A percentile compares a stretch with the other conserved stretches of the same genome.
phyloP scores from a whole-genome alignment of 108 stramenopile genomes.

The Stephanodiscus minutulus region DNA sequence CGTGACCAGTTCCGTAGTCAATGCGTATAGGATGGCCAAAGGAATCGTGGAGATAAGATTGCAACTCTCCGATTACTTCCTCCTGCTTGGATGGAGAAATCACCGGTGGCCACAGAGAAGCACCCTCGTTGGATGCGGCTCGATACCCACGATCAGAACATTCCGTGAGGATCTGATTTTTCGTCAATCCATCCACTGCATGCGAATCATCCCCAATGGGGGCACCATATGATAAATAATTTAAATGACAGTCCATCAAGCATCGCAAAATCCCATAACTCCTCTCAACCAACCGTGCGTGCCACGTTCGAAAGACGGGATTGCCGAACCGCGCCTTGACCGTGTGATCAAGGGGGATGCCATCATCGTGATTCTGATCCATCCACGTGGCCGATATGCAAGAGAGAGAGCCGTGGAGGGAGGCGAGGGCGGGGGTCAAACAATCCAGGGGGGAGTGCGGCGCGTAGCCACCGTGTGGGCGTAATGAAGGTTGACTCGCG shows the following conservation, averaged over 20 bases:
- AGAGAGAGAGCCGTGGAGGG: slow-evolving; percentile 71
- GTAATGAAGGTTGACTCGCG: neutral
- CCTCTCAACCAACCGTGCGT: slow-evolving; percentile 64
- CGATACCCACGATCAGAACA: slow-evolving; percentile 60
- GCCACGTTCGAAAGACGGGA: slow-evolving; percentile 79
- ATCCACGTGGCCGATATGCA: slow-evolving; percentile 67
- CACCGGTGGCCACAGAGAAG: neutral
- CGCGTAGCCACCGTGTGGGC: slow-evolving; percentile 36
- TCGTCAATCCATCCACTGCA: slow-evolving; percentile 16
- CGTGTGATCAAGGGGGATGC: slow-evolving; percentile 63
- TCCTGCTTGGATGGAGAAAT: slow-evolving; percentile 36
- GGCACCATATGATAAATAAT: slow-evolving; percentile 2
- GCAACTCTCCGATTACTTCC: slow-evolving; percentile 63
- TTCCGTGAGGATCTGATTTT: slow-evolving; percentile 29
- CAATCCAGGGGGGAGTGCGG: slow-evolving; percentile 54
- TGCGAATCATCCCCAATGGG: neutral
- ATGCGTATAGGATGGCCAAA: slow-evolving; percentile 91
- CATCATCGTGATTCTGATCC: slow-evolving; percentile 39
- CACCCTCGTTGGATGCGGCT: slow-evolving; percentile 53
- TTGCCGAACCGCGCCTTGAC: slow-evolving; percentile 76
- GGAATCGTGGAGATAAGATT: slow-evolving; percentile 78
- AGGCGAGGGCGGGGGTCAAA: slow-evolving; percentile 75
- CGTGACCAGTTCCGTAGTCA: slow-evolving; percentile 97
- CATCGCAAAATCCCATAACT: slow-evolving; percentile 59
- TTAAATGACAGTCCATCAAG: slow-evolving; percentile 54